A percentile compares a stretch with the other conserved stretches of the same genome.
Conservation (phyloP, 2,329 filamentous ascomycete species). For the Diaporthe sp. region DNA sequence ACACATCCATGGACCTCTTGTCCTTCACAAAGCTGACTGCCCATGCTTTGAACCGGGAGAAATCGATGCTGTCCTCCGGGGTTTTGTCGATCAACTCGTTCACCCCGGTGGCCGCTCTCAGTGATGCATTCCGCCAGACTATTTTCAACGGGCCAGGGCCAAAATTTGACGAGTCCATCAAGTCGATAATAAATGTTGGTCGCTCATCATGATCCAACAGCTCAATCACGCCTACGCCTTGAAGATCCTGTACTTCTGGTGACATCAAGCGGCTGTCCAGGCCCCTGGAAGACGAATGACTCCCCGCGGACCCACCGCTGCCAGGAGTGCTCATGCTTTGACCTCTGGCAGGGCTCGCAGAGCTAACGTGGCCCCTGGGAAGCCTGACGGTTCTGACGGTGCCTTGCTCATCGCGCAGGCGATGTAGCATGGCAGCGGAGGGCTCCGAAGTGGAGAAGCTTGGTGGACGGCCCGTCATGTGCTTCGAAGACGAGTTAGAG, state of each 20-base stretch:
- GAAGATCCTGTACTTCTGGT: slow-evolving; percentile 69
- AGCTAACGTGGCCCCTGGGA: slow-evolving; percentile 65
- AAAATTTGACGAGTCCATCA: slow-evolving; percentile 70
- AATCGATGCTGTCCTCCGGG: slow-evolving; percentile 61
- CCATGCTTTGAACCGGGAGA: slow-evolving; percentile 78
- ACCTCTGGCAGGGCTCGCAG: slow-evolving; percentile 58
- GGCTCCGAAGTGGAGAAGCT: slow-evolving; percentile 57
- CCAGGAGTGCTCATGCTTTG: slow-evolving; percentile 64
- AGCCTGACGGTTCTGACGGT: slow-evolving; percentile 68
- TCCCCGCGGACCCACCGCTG: slow-evolving; percentile 68
- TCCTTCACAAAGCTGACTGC: slow-evolving; percentile 68
- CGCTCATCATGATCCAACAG: slow-evolving; percentile 82
- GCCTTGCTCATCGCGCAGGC: slow-evolving; percentile 60
- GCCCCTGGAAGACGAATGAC: slow-evolving; percentile 63
- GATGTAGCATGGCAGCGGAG: slow-evolving; percentile 62
- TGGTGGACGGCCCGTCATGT: slow-evolving; percentile 53
- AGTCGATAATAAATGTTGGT: slow-evolving; percentile 82
- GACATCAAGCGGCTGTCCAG: slow-evolving; percentile 64
- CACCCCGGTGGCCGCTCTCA: slow-evolving; percentile 70
- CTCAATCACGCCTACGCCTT: slow-evolving; percentile 77
- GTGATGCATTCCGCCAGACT: slow-evolving; percentile 76
- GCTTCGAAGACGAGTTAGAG: slow-evolving; percentile 56
- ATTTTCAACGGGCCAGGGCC: slow-evolving; percentile 69
- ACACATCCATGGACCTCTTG: slow-evolving; percentile 65
- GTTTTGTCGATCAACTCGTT: slow-evolving; percentile 69